Base-by-base conservation (phyloP, 768 basidiomycete species). In the Termitomyces sp. region DNA sequence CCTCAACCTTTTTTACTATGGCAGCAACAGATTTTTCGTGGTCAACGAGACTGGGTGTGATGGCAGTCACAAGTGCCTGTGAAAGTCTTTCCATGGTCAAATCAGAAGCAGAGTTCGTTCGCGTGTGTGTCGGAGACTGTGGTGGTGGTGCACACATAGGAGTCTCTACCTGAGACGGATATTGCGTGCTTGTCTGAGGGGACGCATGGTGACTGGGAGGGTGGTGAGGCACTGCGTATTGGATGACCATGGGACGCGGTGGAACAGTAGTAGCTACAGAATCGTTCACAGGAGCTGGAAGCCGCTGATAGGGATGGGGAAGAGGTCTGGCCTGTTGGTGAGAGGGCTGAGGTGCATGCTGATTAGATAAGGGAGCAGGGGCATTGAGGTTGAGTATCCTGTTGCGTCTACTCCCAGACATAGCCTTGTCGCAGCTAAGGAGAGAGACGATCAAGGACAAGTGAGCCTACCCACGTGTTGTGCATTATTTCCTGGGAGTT, bases 1-100 rank as follows among this genome's bases (percentile, higher is more conserved):
- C 36, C 42, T 60, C 50, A 1, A 67, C 9, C 4, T 61, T 56
- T 8, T 65, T 56, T 1, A 68, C 20, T 18, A 55, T 45, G 1
- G 53, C 48, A 36, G 51, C 55, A 3, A 46, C 51, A 13, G 57
- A 57, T 51, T 57, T 42, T 24, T 59, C 55, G 1, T 59, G 45
- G 3, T 57, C 36, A 5, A 37, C 26, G 13, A 66, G 29, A 6
- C 47, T 18, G 1, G 61, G 54, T n/a, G 3, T 44, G 16, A 64
- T 28, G 24, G 56, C 54, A 15, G 62, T 2, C 18, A 53, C 26
- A 29, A 65, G 22, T 3, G 26, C 24, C 16, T 33, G 31, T 18
- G 29, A 9, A 10, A 55, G 34, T 13, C 28, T 53, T 2, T 53
- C 55, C 31, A 50, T 16, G 15, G 44, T 13, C 20, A 7, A 39